phyloP scores from a whole-genome alignment of 2,329 filamentous ascomycete genomes.

The Cordyceps cateniannulata region DNA sequence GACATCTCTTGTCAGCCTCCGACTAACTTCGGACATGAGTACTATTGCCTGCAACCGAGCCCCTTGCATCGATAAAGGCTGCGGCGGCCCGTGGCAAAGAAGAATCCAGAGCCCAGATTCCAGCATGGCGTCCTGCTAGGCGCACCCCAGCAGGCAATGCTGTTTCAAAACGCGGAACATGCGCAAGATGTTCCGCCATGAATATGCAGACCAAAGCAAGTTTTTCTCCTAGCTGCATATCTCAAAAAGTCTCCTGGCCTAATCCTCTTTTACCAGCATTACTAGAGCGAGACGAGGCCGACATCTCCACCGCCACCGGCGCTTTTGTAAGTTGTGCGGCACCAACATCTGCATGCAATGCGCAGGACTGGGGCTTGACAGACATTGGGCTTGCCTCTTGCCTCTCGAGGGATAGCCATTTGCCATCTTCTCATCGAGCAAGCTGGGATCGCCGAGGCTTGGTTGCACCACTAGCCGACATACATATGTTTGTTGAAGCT shows the following conservation, averaged over 20 bases:
- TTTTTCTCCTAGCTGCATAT: not conserved
- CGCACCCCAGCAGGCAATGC: not conserved
- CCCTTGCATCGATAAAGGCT: not conserved
- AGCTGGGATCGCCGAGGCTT: not conserved
- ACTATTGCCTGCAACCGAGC: not conserved
- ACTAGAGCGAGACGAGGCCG: not conserved
- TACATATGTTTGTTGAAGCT: slow-evolving; percentile 1
- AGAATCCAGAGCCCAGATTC: not conserved
- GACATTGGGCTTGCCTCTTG: not conserved
- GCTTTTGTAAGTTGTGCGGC: not conserved
- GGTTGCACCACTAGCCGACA: not conserved
- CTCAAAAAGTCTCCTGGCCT: not conserved
- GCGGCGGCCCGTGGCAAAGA: not conserved
- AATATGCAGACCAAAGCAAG: not conserved
- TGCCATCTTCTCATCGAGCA: not conserved
- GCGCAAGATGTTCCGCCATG: not conserved
- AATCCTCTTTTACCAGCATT: not conserved
- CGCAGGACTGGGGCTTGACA: not conserved
- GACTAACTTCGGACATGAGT: not conserved
- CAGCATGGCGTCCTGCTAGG: not conserved
- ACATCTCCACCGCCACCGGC: not conserved
- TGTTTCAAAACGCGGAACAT: not conserved
- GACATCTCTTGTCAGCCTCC: not conserved
- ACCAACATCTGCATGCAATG: slow-evolving; percentile 10
- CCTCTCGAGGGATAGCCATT: not conserved